Conservation (phyloP, 352 stramenopile species). For the Globisporangium sylvaticum region DNA sequence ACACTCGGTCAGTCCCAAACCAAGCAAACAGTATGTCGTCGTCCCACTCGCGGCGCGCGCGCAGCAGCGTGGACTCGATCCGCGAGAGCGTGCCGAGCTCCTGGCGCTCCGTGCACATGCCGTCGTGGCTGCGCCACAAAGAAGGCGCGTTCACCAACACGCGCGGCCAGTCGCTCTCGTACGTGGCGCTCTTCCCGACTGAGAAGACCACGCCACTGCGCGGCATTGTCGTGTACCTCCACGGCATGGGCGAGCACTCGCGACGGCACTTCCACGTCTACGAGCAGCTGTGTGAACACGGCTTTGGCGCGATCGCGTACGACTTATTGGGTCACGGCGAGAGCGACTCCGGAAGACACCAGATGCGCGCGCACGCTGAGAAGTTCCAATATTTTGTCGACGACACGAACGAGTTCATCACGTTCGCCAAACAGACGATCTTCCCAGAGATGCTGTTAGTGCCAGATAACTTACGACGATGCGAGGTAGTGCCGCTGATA, state of each 20-base stretch:
- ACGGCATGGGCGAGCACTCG: slow-evolving; percentile 12
- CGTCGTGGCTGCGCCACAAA: slow-evolving; percentile 1
- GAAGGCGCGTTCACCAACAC: slow-evolving; percentile 11
- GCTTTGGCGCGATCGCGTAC: slow-evolving; percentile 15
- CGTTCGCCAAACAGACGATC: slow-evolving; percentile 4
- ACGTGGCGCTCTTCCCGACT: slow-evolving; percentile 15
- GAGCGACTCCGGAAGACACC: slow-evolving; percentile 7
- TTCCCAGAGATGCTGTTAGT: not conserved
- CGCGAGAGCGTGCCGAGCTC: slow-evolving; percentile 8
- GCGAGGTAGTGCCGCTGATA: slow-evolving; percentile 2
- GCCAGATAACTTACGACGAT: too few species aligned
- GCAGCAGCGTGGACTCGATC: slow-evolving; percentile 1
- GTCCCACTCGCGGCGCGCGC: not conserved
- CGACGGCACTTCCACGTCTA: slow-evolving; percentile 14
- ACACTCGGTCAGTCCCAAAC: too few species aligned
- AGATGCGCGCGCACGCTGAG: slow-evolving; percentile 6
- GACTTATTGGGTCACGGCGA: slow-evolving; percentile 18
- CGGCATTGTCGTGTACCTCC: slow-evolving; percentile 23
- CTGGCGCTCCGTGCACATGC: slow-evolving; percentile 2
- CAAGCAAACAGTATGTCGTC: too few species aligned
- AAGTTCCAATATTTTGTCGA: slow-evolving; percentile 18
- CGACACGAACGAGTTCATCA: slow-evolving; percentile 19
- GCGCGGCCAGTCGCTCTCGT: slow-evolving; percentile 14
- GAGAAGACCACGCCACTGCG: slow-evolving; percentile 8
- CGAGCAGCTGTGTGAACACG: slow-evolving; percentile 10